Percentiles rank a stretch among this genome's conserved stretches.
Evolutionary conservation across 106 monocot species (phyloP).

Genomic region (Cymbidium sinense): DNA sequence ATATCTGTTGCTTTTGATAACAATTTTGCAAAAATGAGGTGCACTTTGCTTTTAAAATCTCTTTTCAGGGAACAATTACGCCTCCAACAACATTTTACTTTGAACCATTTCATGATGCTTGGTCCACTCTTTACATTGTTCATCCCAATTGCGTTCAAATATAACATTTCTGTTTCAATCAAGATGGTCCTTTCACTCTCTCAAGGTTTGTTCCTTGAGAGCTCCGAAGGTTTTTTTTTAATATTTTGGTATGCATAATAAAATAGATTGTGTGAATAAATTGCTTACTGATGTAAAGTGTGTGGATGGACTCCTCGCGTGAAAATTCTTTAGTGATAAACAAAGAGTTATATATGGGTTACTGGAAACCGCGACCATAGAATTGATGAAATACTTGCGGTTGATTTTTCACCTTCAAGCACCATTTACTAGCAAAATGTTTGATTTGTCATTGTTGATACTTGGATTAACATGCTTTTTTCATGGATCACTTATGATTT

Average conservation of each 20-base stretch:
- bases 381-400: conserved; percentile 52
- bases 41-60: not conserved
- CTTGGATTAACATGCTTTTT: not conserved
- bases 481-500: conserved; percentile 37
- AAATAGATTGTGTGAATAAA: too few relatives aligned
- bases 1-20: not conserved
- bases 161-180: conserved; percentile 6
- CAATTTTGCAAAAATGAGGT: too few relatives aligned
- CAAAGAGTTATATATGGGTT: conserved; percentile 47
- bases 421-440: not conserved
- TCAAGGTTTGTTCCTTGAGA: not conserved
- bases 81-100: not conserved
- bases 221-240: too few relatives aligned
- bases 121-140: conserved; percentile 12
- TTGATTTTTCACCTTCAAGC: conserved; percentile 10
- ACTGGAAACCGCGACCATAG: conserved; percentile 30
- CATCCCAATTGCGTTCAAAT: conserved; percentile 16
- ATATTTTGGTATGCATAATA: not conserved
- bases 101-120: not conserved
- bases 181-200: not conserved
- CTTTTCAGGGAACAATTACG: not conserved
- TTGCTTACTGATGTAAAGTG: conserved; percentile 34
- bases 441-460: not conserved
- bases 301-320: conserved; percentile 49
- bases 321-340: conserved; percentile 37